Percentiles rank a stretch among this genome's conserved stretches.
phyloP scores from a whole-genome alignment of 306 rosid species.

The Rubus parviflorus region DNA sequence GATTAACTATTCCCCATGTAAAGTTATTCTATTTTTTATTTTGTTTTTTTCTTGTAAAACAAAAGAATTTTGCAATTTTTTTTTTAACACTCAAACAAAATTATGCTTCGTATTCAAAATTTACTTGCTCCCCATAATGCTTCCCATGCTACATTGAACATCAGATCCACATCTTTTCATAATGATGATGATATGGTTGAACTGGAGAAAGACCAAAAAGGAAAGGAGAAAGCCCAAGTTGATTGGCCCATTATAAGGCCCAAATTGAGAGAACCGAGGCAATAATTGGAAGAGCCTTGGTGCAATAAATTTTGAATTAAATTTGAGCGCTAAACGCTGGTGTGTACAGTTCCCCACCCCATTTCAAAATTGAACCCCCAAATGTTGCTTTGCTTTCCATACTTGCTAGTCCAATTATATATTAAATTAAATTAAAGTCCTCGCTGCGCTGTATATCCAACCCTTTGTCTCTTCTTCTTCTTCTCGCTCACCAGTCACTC shows the following conservation, averaged over 20 bases:
- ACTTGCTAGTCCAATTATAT: neutral
- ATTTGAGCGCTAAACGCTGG: constrained; percentile 20
- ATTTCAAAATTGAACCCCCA: neutral
- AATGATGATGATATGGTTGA: too few relatives aligned
- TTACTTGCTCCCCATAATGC: too few relatives aligned
- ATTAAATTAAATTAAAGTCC: neutral
- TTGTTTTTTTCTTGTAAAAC: too few relatives aligned
- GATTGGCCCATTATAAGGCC: neutral
- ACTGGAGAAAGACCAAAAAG: too few relatives aligned
- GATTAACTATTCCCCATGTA: too few relatives aligned
- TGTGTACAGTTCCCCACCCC: neutral
- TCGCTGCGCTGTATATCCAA: constrained; percentile 1
- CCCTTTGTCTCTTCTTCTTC: constrained; percentile 2
- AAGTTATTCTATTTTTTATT: too few relatives aligned
- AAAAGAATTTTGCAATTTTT: too few relatives aligned
- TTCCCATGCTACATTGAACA: too few relatives aligned
- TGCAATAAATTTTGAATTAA: constrained; percentile 7
- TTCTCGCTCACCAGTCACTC: neutral
- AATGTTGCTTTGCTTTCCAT: neutral
- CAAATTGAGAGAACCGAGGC: neutral
- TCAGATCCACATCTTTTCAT: too few relatives aligned
- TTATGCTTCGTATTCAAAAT: too few relatives aligned
- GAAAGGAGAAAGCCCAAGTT: neutral
- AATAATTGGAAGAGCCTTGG: neutral
- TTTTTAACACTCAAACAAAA: too few relatives aligned